phyloP scores from a whole-genome alignment of 768 basidiomycete genomes.

The Floccularia luteovirens region DNA sequence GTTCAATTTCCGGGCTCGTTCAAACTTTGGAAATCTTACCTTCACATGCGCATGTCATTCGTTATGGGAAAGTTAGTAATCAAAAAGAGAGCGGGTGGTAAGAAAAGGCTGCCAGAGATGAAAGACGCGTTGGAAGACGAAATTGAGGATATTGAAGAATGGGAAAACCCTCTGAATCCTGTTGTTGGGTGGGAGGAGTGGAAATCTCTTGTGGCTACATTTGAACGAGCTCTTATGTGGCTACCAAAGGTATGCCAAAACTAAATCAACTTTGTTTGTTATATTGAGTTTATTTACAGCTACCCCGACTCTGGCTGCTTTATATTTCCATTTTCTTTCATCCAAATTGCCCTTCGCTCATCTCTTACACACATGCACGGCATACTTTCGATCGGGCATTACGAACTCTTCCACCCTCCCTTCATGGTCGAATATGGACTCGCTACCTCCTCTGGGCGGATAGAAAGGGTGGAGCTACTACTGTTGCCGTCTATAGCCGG shows the following conservation, averaged over 20 bases:
- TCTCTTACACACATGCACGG: constrained; percentile 87
- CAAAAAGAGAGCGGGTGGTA: constrained; percentile 77
- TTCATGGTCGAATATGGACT: constrained; percentile 90
- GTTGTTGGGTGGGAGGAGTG: constrained; percentile 96
- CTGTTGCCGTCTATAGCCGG: constrained; percentile 78
- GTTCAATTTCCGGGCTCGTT: constrained; percentile 82
- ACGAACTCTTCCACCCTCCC: constrained; percentile 86
- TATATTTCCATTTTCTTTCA: constrained; percentile 89
- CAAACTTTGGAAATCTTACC: constrained; percentile 94
- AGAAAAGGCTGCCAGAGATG: constrained; percentile 90
- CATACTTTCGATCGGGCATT: constrained; percentile 92
- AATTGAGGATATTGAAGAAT: constrained; percentile 69
- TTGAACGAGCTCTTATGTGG: constrained; percentile 94
- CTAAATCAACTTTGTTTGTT: constrained; percentile 5
- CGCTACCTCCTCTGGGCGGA: constrained; percentile 93
- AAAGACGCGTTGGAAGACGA: constrained; percentile 86
- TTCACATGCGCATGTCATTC: constrained; percentile 75
- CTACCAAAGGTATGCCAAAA: constrained; percentile 65
- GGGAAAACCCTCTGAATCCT: constrained; percentile 82
- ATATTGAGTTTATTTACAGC: constrained; percentile 31
- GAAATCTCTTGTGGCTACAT: constrained; percentile 79
- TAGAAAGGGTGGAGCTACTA: constrained; percentile 67
- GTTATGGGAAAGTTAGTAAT: constrained; percentile 71
- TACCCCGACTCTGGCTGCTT: constrained; percentile 91
- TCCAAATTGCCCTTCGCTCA: constrained; percentile 74